These are phyloP conservation scores for Theileria parva DNA, from an alignment of 169 alveolate species.

Conservation along the genomic window DNA sequence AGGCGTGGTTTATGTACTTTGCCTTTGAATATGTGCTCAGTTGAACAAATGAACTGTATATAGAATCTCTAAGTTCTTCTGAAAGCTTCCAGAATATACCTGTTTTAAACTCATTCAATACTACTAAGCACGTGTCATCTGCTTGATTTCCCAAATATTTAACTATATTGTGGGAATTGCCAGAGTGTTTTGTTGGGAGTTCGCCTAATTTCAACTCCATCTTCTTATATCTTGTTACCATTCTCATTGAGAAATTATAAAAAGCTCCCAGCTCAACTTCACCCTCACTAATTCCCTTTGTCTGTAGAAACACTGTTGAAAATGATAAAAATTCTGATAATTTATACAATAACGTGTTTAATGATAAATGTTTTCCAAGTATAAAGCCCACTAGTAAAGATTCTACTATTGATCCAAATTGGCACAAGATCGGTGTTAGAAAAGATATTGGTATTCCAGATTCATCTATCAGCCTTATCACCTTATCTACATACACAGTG, in stretches of 20 bases:
- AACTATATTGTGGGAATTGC: background rate
- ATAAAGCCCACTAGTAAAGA: background rate
- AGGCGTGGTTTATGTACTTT: background rate
- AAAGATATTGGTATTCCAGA: background rate
- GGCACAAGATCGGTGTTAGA: background rate
- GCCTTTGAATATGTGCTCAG: background rate
- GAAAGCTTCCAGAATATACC: constrained; percentile 45
- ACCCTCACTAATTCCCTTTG: background rate
- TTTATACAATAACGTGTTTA: background rate
- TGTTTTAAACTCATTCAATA: background rate
- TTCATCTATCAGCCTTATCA: background rate
- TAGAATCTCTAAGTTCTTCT: constrained; percentile 4
- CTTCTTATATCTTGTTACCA: background rate
- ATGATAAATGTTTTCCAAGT: too few relatives aligned
- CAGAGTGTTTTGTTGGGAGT: background rate
- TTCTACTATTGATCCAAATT: background rate
- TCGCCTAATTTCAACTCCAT: background rate
- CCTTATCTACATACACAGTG: background rate
- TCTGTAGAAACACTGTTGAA: background rate
- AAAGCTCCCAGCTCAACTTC: background rate
- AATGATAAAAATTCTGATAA: background rate
- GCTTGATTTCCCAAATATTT: background rate
- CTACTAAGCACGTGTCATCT: background rate
- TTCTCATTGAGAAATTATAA: too few relatives aligned
- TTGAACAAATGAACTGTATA: constrained; percentile 14